A percentile compares a stretch with the other conserved stretches of the same genome.
phyloP scores from a whole-genome alignment of 1,284 basidiomycete species.

The Tetrapyrgos nigripes region DNA sequence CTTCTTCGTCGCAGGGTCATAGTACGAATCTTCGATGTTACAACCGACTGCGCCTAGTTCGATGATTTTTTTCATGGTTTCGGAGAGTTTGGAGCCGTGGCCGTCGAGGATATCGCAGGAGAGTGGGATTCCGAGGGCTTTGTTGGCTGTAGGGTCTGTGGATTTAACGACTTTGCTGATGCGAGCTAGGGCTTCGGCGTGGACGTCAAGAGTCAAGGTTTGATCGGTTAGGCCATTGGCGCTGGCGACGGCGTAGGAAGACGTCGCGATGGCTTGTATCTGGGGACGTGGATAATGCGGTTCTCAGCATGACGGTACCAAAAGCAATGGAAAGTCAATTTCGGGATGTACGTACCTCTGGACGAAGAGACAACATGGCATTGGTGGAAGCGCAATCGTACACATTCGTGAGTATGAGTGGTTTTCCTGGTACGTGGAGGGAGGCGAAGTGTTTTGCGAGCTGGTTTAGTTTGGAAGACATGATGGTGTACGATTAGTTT shows the following conservation, averaged over 20 bases:
- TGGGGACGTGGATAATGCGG: not conserved
- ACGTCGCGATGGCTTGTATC: slow-evolving; percentile 6
- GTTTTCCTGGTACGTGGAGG: too few relatives aligned
- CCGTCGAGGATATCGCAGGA: slow-evolving; percentile 6
- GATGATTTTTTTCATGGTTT: slow-evolving; percentile 8
- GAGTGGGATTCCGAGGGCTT: slow-evolving; percentile 3
- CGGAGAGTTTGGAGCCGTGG: slow-evolving; percentile 1
- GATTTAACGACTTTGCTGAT: not conserved
- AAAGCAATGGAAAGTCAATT: too few relatives aligned
- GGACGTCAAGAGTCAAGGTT: slow-evolving; percentile 2
- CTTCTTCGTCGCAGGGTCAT: not conserved
- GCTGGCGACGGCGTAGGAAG: slow-evolving; percentile 5
- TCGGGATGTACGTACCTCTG: too few relatives aligned
- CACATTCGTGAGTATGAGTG: too few relatives aligned
- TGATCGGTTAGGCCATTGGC: slow-evolving; percentile 4
- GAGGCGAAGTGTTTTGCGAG: too few relatives aligned
- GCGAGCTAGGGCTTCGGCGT: not conserved
- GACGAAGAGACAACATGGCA: too few relatives aligned
- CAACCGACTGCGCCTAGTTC: slow-evolving; percentile 6
- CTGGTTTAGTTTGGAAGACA: too few relatives aligned
- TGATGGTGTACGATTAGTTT: too few relatives aligned
- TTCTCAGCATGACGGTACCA: too few relatives aligned
- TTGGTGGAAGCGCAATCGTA: too few relatives aligned
- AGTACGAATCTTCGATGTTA: slow-evolving; percentile 10
- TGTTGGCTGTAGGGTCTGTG: slow-evolving; percentile 1